Base-by-base conservation (phyloP, 2,329 filamentous ascomycete genomes). In the Alternaria sp. region DNA sequence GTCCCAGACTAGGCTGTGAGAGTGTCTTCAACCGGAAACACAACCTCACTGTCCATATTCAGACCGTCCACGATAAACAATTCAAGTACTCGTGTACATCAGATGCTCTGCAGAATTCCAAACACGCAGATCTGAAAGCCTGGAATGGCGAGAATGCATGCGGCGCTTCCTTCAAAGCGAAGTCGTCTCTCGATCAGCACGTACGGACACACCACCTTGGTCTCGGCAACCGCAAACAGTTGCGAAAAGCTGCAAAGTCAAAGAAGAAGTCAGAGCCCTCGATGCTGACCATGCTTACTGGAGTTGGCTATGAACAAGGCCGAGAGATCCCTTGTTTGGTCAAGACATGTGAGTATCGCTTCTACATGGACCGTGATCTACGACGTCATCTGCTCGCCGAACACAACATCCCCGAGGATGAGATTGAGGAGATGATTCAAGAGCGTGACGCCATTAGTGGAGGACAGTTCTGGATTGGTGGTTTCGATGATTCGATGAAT, bases 1-100 rank as follows among this genome's bases (percentile, higher is more conserved):
- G 94, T 75, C 85, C 87, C 0, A 85, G 89, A 72, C 80, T 84
- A 0, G 89, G 86, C 22, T 97, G 94, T 77, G 83, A 81, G 57
- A 92, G 92, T 73, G 87, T 84, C 55, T 97, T 97, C 78, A 94
- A 92, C 18, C 92, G 91, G 74, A 88, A 87, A 63, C 90, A 90
- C n/a, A 97, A 97, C 70, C 84, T 97, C 53, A 91, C 90, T 16
- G 87, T 89, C 0, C 94, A 98, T 74, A 83, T 94, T 56, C 89
- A 90, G 59, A 89, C 87, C 11, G 89, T 90, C 0, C 94, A 97
- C 74, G 86, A 93, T 66, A 90, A 92, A 18, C 82, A 89, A 66
- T 85, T 83, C 61, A 88, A 89, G 10, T 97, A 92, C 73, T 83
- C 92, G n/a, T 97, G 94, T 72, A 92, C 92, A 16, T 80, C 89